Conservation (phyloP, 2,329 filamentous ascomycete species). For the Colletotrichum sp. region DNA sequence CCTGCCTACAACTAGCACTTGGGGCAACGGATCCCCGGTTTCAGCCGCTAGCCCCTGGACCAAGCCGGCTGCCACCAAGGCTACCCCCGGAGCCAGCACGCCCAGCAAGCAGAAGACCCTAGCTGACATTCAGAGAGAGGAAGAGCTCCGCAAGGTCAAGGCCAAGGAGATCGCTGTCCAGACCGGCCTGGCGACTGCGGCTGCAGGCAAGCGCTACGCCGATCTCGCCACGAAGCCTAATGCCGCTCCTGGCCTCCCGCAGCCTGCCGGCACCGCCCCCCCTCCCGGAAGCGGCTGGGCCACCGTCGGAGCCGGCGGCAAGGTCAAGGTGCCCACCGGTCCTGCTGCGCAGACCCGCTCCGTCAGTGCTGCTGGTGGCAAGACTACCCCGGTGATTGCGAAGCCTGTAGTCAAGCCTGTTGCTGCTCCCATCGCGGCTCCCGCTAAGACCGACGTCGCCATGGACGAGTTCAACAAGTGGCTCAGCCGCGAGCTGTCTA, state of each 20-base stretch:
- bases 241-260: constrained; percentile 34
- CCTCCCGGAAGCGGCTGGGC: constrained; percentile 74
- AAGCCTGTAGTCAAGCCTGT: constrained; percentile 59
- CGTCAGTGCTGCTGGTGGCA: constrained; percentile 46
- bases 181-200: constrained; percentile 47
- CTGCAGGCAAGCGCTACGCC: constrained; percentile 85
- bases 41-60: constrained; percentile 69
- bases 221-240: constrained; percentile 78
- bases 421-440: constrained; percentile 49
- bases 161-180: constrained; percentile 58
- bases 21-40: constrained; percentile 80
- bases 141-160: constrained; percentile 88
- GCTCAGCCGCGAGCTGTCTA: constrained; percentile 79
- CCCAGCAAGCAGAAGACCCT: constrained; percentile 79
- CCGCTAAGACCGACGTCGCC: constrained; percentile 59
- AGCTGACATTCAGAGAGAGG: constrained; percentile 95
- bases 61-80: constrained; percentile 62
- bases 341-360: constrained; percentile 56
- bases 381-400: constrained; percentile 47
- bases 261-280: constrained; percentile 48
- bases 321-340: constrained; percentile 77
- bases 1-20: constrained; percentile 86
- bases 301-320: constrained; percentile 92
- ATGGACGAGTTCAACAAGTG: constrained; percentile 95
- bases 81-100: constrained; percentile 27